These are phyloP conservation scores for Aspergillus udagawae DNA, from an alignment of 2,329 filamentous ascomycete genomes.

Conservation along the genomic window DNA sequence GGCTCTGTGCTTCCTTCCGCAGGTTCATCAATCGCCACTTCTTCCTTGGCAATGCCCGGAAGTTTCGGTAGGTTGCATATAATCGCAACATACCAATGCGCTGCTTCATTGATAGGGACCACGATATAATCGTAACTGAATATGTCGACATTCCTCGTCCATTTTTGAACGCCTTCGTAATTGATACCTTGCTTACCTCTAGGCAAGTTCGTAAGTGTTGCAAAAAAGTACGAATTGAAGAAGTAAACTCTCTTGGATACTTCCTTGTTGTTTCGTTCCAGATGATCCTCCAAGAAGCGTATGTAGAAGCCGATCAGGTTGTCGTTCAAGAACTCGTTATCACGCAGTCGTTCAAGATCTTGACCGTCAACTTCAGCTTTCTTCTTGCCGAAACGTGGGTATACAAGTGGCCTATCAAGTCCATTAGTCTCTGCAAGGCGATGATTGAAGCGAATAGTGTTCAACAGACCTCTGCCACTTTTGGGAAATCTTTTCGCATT, in stretches of 20 bases:
- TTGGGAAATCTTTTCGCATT: constrained; percentile 4
- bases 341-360: constrained; percentile 66
- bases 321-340: constrained; percentile 86
- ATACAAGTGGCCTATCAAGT: constrained; percentile 37
- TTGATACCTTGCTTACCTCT: constrained; percentile 61
- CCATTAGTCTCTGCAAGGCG: neutral
- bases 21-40: constrained; percentile 3
- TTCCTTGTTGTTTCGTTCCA: constrained; percentile 54
- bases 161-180: constrained; percentile 78
- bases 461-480: constrained; percentile 23
- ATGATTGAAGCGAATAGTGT: neutral
- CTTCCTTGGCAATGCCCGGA: constrained; percentile 19
- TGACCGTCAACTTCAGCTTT: constrained; percentile 43
- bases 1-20: constrained; percentile 7
- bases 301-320: constrained; percentile 88
- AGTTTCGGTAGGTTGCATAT: constrained; percentile 81
- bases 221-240: constrained; percentile 91
- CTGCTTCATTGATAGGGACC: constrained; percentile 81
- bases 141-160: constrained; percentile 82
- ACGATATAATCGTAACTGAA: constrained; percentile 85
- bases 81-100: constrained; percentile 93
- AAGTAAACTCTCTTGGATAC: constrained; percentile 69
- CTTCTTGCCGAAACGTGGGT: constrained; percentile 44
- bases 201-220: constrained; percentile 61
- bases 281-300: constrained; percentile 62